Base-by-base conservation (phyloP, 768 basidiomycete genomes). In the Hebeloma cylindrosporum region DNA sequence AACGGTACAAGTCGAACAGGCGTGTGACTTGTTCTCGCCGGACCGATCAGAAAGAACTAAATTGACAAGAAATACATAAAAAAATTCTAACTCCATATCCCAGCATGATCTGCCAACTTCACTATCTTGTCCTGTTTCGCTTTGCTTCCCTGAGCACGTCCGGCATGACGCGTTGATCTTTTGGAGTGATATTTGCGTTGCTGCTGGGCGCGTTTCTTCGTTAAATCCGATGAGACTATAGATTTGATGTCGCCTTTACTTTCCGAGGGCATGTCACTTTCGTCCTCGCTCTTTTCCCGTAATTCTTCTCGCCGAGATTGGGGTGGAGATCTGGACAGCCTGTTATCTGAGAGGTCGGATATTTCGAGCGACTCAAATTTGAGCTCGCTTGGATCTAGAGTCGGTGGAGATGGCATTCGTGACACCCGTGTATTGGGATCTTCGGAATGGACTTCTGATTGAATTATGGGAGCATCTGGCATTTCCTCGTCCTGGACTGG, bases 111-210 rank as follows among this genome's bases (percentile, higher is more conserved):
- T 35, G 45, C 38, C 30, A 78, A 37, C 55, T 79, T 82, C 8
- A 89, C 75, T 46, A 78, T 71, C 22, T 66, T 76, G 57, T 92
- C 88, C 58, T 83, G 81, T 67, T 91, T 94, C 43, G 83, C 83
- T 61, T 94, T 94, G 61, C 87, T 91, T 16, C 92, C 92, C 52
- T 83, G 81, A 17, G 81, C 70, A 28, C 88, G 71, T 18, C 87
- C 87, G 21, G 74, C 78, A 43, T 80, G 72, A 42, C 78, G 75
- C 3, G 73, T 73, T 5, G 77, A 74, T 50, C 82, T 78, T 64
- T 84, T 88, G 1, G 87, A 81, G 67, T 94, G 92, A 60, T 88
- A 79, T 61, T 88, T 89, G 45, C 77, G 74, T 58, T 86, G 76
- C 54, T 87, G 76, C 46, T 77, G 77, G 14, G 78, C 73, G 3